phyloP scores from a whole-genome alignment of 352 stramenopile species.

The Globisporangium splendens region DNA sequence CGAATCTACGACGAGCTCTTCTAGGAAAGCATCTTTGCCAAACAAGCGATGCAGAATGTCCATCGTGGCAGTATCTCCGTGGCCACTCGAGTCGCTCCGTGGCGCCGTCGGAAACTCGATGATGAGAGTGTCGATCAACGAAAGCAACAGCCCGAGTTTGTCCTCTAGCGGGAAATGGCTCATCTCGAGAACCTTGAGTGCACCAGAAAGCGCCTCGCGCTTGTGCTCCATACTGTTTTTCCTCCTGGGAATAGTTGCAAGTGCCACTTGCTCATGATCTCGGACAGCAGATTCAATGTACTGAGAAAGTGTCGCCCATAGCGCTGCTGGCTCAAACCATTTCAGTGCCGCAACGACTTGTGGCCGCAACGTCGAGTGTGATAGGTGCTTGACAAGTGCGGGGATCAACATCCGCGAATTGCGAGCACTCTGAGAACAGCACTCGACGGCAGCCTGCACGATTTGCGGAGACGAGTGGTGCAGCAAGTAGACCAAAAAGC shows the following conservation, averaged over 20 bases:
- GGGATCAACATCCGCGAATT: conserved; percentile 84
- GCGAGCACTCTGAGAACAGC: conserved; percentile 69
- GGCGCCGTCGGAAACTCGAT: conserved; percentile 21
- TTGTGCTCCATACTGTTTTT: conserved; percentile 25
- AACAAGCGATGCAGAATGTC: conserved; percentile 67
- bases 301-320: conserved; percentile 69
- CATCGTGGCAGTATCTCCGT: conserved; percentile 18
- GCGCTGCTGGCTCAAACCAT: conserved; percentile 53
- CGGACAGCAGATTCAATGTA: conserved; percentile 48
- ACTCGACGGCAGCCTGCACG: conserved; percentile 76
- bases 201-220: conserved; percentile 54
- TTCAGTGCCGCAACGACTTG: conserved; percentile 72
- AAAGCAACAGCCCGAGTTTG: conserved; percentile 64
- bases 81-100: not conserved
- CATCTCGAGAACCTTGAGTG: conserved; percentile 61
- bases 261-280: conserved; percentile 3
- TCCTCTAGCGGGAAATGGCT: conserved; percentile 58
- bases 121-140: conserved; percentile 53
- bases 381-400: conserved; percentile 73
- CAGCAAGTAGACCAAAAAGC: conserved; percentile 82
- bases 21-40: conserved; percentile 52
- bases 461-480: conserved; percentile 69
- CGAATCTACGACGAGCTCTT: conserved; percentile 69
- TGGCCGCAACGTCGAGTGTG: conserved; percentile 55
- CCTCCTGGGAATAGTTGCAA: not conserved